A percentile compares a stretch with the other conserved stretches of the same genome.
phyloP scores from a whole-genome alignment of 352 stramenopile species.

The Phytophthora hybrid region DNA sequence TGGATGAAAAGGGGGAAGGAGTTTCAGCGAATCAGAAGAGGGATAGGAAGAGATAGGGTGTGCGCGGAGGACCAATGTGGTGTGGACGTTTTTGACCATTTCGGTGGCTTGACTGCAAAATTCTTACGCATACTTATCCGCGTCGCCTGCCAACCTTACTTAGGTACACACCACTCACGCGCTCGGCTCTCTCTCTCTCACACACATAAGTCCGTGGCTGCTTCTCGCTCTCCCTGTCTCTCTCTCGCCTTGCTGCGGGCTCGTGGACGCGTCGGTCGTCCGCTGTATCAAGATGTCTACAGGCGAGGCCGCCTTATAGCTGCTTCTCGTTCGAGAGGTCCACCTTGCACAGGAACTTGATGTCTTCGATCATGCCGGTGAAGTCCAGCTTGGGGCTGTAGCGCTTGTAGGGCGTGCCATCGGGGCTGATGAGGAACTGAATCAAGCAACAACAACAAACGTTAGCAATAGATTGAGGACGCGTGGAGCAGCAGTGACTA shows the following conservation, averaged over 20 bases:
- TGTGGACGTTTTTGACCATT: background rate
- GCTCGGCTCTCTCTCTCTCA: slow-evolving; percentile 12
- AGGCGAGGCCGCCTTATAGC: slow-evolving; percentile 36
- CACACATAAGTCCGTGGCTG: slow-evolving; percentile 13
- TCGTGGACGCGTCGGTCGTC: background rate
- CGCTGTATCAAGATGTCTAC: too few species aligned
- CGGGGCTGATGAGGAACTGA: slow-evolving; percentile 80
- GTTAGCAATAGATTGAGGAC: background rate
- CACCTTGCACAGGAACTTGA: slow-evolving; percentile 65
- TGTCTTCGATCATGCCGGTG: slow-evolving; percentile 70
- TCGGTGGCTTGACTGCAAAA: slow-evolving; percentile 18
- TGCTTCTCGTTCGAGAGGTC: slow-evolving; percentile 50
- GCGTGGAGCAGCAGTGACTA: background rate
- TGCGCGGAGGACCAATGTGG: background rate
- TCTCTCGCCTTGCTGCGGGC: slow-evolving; percentile 11
- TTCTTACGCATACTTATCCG: slow-evolving; percentile 26
- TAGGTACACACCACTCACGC: too few species aligned
- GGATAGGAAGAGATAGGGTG: background rate
- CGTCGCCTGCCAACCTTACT: too few species aligned
- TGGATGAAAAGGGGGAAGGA: slow-evolving; percentile 16
- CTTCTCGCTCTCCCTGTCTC: background rate
- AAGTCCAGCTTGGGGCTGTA: slow-evolving; percentile 83
- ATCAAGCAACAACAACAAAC: background rate
- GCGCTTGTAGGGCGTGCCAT: slow-evolving; percentile 81
- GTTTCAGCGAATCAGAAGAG: slow-evolving; percentile 21